Evolutionary conservation across 2,329 filamentous ascomycete species (phyloP), one percentile per base, ranked within the genome.

Genomic region (Xylaria arbuscula): DNA sequence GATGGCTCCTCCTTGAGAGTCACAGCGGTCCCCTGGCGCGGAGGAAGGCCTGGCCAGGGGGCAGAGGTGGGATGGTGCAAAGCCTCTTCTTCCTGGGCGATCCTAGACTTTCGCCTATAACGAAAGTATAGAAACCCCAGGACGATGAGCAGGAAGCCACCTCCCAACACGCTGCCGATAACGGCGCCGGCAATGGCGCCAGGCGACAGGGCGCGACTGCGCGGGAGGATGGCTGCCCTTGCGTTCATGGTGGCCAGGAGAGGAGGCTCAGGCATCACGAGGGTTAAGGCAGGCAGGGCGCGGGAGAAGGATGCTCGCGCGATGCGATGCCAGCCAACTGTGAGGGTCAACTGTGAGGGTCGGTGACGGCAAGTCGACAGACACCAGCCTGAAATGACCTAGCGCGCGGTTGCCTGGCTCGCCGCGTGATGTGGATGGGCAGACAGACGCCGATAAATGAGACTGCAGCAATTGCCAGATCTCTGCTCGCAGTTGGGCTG

Each of bases 101-200:
- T 64, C 65, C 58, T 74, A 45, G 65, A 65, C 57, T 63, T 74
- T 67, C 76, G 73, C 66, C 72, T 74, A 58, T 75, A 74, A 38
- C 76, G 74, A 55, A 79, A 79, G 70, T 78, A 79, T 54, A 79
- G 64, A 72, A 79, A 79, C 32, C 76, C 75, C 42, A 78, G 61
- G 57, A 79, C 63, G 53, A 79, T 64, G 60, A 78, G 67, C 38
- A 78, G 61, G 32, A 78, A 60, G 64, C 70, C 66, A 10, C 76
- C 76, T 57, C 76, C 77, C 40, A 78, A 10, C 24, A 77, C 68
- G 69, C 76, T 75, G 70, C 77, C 77, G 55, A 79, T 69, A 40
- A 79, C 77, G 48, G 74, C 74, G 24, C 77, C 77, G 56, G 76
- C 77, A 65, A 79, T 78, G 24, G 70, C 76, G 47, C 77, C 77